phyloP scores from a whole-genome alignment of 129 eudicot species.

The Logfia minima region DNA sequence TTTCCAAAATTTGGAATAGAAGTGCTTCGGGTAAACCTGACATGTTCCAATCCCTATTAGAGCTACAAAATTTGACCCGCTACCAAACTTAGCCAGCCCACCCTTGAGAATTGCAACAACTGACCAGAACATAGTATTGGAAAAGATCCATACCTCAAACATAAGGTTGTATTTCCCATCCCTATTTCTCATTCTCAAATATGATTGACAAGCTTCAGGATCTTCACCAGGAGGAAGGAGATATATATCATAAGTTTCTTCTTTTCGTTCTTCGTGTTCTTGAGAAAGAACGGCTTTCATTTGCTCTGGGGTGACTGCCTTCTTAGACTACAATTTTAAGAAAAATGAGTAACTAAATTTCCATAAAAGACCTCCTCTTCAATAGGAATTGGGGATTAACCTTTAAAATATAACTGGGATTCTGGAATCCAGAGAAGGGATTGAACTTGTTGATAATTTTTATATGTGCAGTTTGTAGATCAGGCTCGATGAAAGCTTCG shows the following conservation, averaged over 20 bases:
- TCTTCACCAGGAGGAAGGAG: constrained; percentile 99
- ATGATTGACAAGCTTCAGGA: constrained; percentile 96
- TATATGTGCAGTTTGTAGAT: constrained; percentile 89
- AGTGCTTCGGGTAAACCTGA: background rate
- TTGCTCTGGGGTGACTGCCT: constrained; percentile 61
- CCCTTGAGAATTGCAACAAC: background rate
- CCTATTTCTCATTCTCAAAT: constrained; percentile 92
- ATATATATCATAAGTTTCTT: constrained; percentile 95
- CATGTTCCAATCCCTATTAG: background rate
- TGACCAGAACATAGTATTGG: background rate
- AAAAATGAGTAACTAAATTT: constrained; percentile 10
- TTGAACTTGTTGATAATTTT: constrained; percentile 88
- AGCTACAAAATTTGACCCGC: background rate
- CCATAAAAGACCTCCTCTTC: background rate
- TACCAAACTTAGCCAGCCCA: background rate
- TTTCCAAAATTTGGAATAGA: background rate
- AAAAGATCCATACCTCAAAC: constrained; percentile 71
- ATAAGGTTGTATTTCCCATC: constrained; percentile 96
- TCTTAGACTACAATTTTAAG: constrained; percentile 58
- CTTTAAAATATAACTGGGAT: constrained; percentile 91
- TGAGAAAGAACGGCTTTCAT: constrained; percentile 69
- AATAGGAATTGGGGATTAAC: constrained; percentile 30
- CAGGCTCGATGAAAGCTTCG: constrained; percentile 97
- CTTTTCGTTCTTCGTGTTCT: constrained; percentile 59
- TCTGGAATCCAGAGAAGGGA: constrained; percentile 94